phyloP scores from a whole-genome alignment of 805 yeast genomes.

The Yarrowia keelungensis region DNA sequence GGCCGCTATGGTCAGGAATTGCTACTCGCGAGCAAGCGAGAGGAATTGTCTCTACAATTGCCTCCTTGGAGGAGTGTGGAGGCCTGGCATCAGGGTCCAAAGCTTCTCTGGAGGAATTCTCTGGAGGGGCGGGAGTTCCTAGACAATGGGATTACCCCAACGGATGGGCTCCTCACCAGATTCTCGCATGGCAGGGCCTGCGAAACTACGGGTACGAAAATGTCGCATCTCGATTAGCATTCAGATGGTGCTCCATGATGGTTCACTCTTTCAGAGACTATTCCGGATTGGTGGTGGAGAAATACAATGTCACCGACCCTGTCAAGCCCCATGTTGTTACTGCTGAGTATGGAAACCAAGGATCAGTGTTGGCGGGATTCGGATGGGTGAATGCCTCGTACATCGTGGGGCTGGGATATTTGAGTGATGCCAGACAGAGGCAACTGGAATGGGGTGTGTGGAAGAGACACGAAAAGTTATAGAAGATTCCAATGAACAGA shows the following conservation, averaged over 20 bases:
- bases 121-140: slow-evolving; percentile 69
- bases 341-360: slow-evolving; percentile 98
- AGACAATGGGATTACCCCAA: slow-evolving; percentile 98
- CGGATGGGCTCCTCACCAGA: slow-evolving; percentile 99
- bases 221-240: slow-evolving; percentile 72
- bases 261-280: slow-evolving; percentile 89
- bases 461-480: slow-evolving; percentile 20
- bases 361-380: slow-evolving; percentile 92
- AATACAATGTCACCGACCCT: slow-evolving; percentile 85
- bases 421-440: slow-evolving; percentile 62
- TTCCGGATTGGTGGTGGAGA: slow-evolving; percentile 94
- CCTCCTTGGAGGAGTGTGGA: slow-evolving; percentile 76
- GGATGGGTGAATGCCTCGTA: slow-evolving; percentile 98
- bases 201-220: slow-evolving; percentile 69
- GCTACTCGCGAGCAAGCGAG: slow-evolving; percentile 75
- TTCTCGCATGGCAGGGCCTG: slow-evolving; percentile 90
- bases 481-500: neutral
- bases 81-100: slow-evolving; percentile 88
- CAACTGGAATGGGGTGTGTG: slow-evolving; percentile 23
- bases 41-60: slow-evolving; percentile 37
- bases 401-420: slow-evolving; percentile 69
- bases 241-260: slow-evolving; percentile 90
- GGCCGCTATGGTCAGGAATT: slow-evolving; percentile 88
- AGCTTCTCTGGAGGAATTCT: slow-evolving; percentile 72
- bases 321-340: slow-evolving; percentile 89